These are phyloP conservation scores for Dissophora ornata DNA, from an alignment of 192 early-diverging fungal species.

Conservation along the genomic window DNA sequence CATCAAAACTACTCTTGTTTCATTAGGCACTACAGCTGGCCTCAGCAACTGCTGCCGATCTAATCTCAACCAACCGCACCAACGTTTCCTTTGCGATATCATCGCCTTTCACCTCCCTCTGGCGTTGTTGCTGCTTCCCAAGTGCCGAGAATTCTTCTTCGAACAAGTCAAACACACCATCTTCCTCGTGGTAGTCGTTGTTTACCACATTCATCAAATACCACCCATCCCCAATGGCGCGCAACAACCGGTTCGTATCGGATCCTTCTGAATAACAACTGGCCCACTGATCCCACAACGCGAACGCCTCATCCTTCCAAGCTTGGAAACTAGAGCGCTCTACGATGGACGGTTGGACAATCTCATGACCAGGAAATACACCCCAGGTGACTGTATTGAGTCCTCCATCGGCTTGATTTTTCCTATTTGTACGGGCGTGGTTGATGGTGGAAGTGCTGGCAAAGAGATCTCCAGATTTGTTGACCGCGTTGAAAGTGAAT, in stretches of 20 bases:
- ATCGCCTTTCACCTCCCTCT: background rate
- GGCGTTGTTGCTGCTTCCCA: background rate
- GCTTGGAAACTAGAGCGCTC: conserved; percentile 86
- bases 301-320: conserved; percentile 96
- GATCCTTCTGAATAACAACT: conserved; percentile 67
- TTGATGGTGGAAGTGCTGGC: too few relatives aligned
- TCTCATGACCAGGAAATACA: conserved; percentile 92
- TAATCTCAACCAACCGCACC: too few relatives aligned
- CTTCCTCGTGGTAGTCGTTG: conserved; percentile 82
- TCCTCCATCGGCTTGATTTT: conserved; percentile 13
- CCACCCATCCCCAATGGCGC: conserved; percentile 72
- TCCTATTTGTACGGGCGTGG: too few relatives aligned
- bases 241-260: conserved; percentile 62
- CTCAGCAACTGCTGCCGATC: too few relatives aligned
- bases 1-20: too few relatives aligned
- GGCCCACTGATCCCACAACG: conserved; percentile 91
- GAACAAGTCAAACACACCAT: conserved; percentile 77
- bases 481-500: too few relatives aligned
- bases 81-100: too few relatives aligned
- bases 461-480: too few relatives aligned
- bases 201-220: conserved; percentile 94
- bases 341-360: conserved; percentile 93
- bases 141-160: conserved; percentile 39
- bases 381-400: conserved; percentile 98
- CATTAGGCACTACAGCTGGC: too few relatives aligned